A percentile compares a stretch with the other conserved stretches of the same genome.
Conservation (phyloP, 345 rosid genomes). For the Salix viminalis region DNA sequence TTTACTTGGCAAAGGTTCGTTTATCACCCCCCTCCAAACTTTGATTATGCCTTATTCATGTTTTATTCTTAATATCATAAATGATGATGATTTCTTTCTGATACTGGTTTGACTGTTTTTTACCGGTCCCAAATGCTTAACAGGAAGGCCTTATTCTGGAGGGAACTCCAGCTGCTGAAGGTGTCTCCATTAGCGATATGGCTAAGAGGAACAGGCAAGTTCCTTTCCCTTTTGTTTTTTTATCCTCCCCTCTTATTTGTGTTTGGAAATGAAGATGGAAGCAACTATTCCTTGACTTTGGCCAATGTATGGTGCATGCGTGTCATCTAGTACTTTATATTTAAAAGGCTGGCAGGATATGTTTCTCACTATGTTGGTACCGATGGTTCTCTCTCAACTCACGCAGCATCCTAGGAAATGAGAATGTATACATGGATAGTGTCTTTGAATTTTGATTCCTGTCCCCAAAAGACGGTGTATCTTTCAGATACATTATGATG, state of each 20-base stretch:
- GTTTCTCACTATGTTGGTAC: neutral
- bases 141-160: conserved; percentile 90
- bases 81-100: neutral
- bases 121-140: conserved; percentile 6
- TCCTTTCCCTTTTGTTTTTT: neutral
- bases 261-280: neutral
- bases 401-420: neutral
- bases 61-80: neutral
- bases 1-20: conserved; percentile 80
- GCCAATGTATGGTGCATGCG: neutral
- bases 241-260: neutral
- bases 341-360: neutral
- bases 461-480: neutral
- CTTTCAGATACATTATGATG: neutral
- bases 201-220: conserved; percentile 58
- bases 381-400: neutral
- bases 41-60: neutral
- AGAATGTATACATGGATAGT: neutral
- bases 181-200: conserved; percentile 80
- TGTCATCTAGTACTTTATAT: neutral
- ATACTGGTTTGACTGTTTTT: neutral
- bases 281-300: neutral
- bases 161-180: conserved; percentile 84
- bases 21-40: neutral
- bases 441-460: neutral